Percentiles rank a stretch among this genome's conserved stretches.
These are phyloP conservation scores for Pelargonium exstipulatum DNA, from an alignment of 441 rosid species.

Conservation along the genomic window DNA sequence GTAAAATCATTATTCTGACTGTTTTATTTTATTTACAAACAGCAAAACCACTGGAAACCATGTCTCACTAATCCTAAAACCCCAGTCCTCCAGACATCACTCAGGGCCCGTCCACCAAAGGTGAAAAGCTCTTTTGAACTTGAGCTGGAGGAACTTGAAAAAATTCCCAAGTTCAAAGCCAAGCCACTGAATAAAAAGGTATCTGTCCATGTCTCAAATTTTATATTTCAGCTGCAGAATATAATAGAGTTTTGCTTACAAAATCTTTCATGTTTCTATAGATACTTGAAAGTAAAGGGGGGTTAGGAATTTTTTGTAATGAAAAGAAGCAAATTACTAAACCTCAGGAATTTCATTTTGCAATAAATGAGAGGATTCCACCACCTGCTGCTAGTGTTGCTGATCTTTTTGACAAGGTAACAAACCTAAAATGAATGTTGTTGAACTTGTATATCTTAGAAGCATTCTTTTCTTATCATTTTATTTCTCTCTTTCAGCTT, in stretches of 20 bases:
- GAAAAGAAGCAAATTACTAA: slow-evolving; percentile 68
- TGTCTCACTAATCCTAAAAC: slow-evolving; percentile 70
- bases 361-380: slow-evolving; percentile 84
- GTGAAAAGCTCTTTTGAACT: slow-evolving; percentile 75
- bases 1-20: slow-evolving; percentile 7
- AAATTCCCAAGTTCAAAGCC: slow-evolving; percentile 87
- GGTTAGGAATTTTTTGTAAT: slow-evolving; percentile 70
- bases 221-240: neutral
- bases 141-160: slow-evolving; percentile 84
- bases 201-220: neutral
- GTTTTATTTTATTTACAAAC: slow-evolving; percentile 14
- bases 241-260: neutral
- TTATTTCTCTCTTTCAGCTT: slow-evolving; percentile 42
- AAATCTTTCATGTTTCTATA: slow-evolving; percentile 24
- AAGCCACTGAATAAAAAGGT: slow-evolving; percentile 95
- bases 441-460: too few species aligned
- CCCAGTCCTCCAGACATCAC: slow-evolving; percentile 70
- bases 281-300: slow-evolving; percentile 98
- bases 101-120: slow-evolving; percentile 77
- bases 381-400: slow-evolving; percentile 41
- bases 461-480: neutral
- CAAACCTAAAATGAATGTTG: neutral
- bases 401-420: slow-evolving; percentile 83
- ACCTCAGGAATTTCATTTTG: slow-evolving; percentile 90
- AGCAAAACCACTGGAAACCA: slow-evolving; percentile 56